Base-by-base conservation (phyloP, 306 rosid genomes). In the Trifolium repens region DNA sequence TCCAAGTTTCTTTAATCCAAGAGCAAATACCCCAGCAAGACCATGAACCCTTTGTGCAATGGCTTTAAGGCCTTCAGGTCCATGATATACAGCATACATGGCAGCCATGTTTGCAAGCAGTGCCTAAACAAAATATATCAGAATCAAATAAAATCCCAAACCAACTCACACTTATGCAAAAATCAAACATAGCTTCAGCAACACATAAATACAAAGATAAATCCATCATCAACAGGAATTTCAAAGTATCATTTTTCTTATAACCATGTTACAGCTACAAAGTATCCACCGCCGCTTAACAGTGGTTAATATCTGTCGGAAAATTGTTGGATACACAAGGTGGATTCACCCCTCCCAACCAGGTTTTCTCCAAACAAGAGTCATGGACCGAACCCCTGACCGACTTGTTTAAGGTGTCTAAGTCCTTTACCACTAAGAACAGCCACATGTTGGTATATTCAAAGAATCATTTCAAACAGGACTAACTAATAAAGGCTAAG, bases 91-190 rank as follows among this genome's bases (percentile, higher is more conserved):
- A 24, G 99, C 99, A 77, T 78, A 96, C 99, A 96, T 90, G 69
- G 99, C 98, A 81, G 99, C 94, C 99, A 96, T 96, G 88, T 96
- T 96, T 74, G 99, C 99, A 80, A 96, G 98, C 67, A 96, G 81
- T 14, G 99, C 99, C 99, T 96, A 72, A 15, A 75, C 12, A 83
- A 24, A 76, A 83, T 71, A 35, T 79, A 32, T 17, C 27, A 27
- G 46, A 72, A 76, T 32, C 15, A 49, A 79, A 80, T 62, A 61
- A 78, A 70, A 72, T 72, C 73, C 73, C 54, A 72, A 72, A 61
- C 79, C 74, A 68, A 68, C 79, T 63, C 74, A 72, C 49, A 72
- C 49, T 53, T 69, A 80, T 17, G 35, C 71, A 44, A 57, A 69
- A 19, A 69, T 12, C 34, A 26, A 54, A 30, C 70, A 76, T 26